A percentile compares a stretch with the other conserved stretches of the same genome.
phyloP scores from a whole-genome alignment of 2,329 filamentous ascomycete species.

The Bipolaris gigantea region DNA sequence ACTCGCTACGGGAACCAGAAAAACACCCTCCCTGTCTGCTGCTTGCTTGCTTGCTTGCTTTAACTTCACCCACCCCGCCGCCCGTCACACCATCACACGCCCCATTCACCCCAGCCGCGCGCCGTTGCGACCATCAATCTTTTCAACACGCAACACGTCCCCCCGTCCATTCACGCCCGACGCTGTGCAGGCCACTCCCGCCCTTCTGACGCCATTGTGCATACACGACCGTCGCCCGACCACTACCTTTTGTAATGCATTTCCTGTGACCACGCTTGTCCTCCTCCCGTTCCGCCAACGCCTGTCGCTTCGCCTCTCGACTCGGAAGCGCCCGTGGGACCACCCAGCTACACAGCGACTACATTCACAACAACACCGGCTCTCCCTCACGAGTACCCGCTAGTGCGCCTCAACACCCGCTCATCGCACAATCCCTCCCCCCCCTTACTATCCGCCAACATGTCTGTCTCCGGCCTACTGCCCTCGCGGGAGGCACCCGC shows the following conservation, averaged over 20 bases:
- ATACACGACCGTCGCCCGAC: conserved; percentile 7
- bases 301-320: conserved; percentile 13
- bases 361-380: conserved; percentile 5
- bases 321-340: conserved; percentile 22
- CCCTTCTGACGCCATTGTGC: conserved; percentile 9
- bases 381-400: conserved; percentile 17
- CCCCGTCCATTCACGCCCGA: conserved; percentile 1
- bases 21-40: neutral
- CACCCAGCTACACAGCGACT: neutral
- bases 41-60: conserved; percentile 2
- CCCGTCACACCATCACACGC: no score
- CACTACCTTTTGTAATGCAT: conserved; percentile 33
- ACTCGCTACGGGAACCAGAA: conserved; percentile 33
- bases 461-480: conserved; percentile 33
- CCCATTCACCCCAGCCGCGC: neutral
- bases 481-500: conserved; percentile 26
- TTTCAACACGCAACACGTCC: neutral
- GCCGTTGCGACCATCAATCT: neutral
- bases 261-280: conserved; percentile 28
- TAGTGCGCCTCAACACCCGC: conserved; percentile 17
- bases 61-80: no score
- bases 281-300: conserved; percentile 26
- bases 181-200: conserved; percentile 27
- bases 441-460: conserved; percentile 11
- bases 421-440: conserved; percentile 2